Percentiles rank a stretch among this genome's conserved stretches.
Conservation (phyloP, 306 rosid species). For the Begonia loranthoides region DNA sequence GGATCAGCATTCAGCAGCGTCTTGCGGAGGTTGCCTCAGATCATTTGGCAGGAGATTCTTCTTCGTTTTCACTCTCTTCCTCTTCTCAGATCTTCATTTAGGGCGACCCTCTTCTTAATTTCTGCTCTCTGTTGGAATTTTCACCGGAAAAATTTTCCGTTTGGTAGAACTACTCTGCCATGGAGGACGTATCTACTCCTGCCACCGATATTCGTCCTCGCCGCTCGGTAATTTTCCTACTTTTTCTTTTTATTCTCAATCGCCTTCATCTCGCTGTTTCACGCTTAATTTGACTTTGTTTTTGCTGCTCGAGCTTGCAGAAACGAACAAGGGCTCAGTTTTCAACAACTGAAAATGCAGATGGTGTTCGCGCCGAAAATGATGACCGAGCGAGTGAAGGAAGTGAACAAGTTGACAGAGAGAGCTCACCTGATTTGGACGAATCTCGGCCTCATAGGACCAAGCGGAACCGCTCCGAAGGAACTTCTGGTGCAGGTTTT, state of each 20-base stretch:
- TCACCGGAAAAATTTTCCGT: slow-evolving; percentile 8
- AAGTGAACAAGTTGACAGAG: slow-evolving; percentile 39
- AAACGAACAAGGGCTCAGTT: slow-evolving; percentile 54
- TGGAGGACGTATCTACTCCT: slow-evolving; percentile 52
- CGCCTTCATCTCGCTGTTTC: not conserved
- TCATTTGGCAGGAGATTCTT: slow-evolving; percentile 48
- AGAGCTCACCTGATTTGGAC: slow-evolving; percentile 63
- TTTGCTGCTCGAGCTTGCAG: slow-evolving; percentile 27
- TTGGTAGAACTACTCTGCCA: slow-evolving; percentile 16
- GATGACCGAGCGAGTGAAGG: slow-evolving; percentile 24
- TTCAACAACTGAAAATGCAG: slow-evolving; percentile 16
- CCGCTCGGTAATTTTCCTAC: slow-evolving; percentile 36
- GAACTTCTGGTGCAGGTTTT: slow-evolving; percentile 23
- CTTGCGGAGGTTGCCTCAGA: no score
- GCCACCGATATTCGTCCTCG: slow-evolving; percentile 40
- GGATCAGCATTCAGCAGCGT: no score
- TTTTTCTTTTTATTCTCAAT: not conserved
- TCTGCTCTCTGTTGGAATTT: slow-evolving; percentile 2
- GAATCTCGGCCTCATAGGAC: slow-evolving; percentile 33
- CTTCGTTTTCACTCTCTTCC: not conserved
- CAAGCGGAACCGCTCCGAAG: slow-evolving; percentile 55
- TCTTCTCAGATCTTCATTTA: not conserved
- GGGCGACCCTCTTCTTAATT: not conserved
- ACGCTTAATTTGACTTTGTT: slow-evolving; percentile 16
- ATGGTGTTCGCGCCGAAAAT: slow-evolving; percentile 26